phyloP scores from a whole-genome alignment of 2,329 filamentous ascomycete species.

The Exophiala lecanii-corni region DNA sequence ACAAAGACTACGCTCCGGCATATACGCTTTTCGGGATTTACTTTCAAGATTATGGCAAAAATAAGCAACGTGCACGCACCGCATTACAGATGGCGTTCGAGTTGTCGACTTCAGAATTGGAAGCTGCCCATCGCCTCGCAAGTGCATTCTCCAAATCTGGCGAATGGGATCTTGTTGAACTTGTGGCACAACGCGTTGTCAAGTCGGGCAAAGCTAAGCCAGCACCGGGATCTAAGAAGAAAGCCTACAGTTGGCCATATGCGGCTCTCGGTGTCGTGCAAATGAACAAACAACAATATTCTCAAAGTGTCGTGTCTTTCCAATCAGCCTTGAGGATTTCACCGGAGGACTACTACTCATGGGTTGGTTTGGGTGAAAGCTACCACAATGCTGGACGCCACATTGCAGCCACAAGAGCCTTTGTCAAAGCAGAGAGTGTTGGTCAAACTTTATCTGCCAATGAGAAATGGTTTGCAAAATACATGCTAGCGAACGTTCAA shows the following conservation, averaged over 20 bases:
- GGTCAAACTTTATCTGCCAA: constrained; percentile 58
- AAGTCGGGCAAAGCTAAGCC: constrained; percentile 92
- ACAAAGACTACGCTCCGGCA: constrained; percentile 80
- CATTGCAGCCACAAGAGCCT: constrained; percentile 88
- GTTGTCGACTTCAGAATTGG: constrained; percentile 77
- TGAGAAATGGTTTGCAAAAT: constrained; percentile 91
- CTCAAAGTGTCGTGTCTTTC: constrained; percentile 85
- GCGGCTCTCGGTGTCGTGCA: constrained; percentile 90
- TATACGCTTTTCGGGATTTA: constrained; percentile 89
- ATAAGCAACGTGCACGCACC: constrained; percentile 78
- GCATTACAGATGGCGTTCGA: constrained; percentile 98
- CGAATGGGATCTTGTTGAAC: constrained; percentile 95
- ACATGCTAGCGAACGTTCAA: constrained; percentile 93
- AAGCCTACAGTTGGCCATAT: constrained; percentile 92
- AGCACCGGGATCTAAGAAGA: constrained; percentile 86
- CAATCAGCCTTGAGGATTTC: constrained; percentile 80
- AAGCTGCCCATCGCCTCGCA: constrained; percentile 82
- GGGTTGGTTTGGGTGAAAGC: constrained; percentile 94
- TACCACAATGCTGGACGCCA: constrained; percentile 92
- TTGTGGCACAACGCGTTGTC: constrained; percentile 82
- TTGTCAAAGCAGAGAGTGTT: constrained; percentile 75
- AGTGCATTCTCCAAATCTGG: constrained; percentile 79
- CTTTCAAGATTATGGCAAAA: constrained; percentile 85
- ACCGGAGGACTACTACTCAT: constrained; percentile 87
- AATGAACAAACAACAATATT: constrained; percentile 87